These are phyloP conservation scores for Rhizopogon salebrosus DNA, from an alignment of 768 basidiomycete species.

Conservation along the genomic window DNA sequence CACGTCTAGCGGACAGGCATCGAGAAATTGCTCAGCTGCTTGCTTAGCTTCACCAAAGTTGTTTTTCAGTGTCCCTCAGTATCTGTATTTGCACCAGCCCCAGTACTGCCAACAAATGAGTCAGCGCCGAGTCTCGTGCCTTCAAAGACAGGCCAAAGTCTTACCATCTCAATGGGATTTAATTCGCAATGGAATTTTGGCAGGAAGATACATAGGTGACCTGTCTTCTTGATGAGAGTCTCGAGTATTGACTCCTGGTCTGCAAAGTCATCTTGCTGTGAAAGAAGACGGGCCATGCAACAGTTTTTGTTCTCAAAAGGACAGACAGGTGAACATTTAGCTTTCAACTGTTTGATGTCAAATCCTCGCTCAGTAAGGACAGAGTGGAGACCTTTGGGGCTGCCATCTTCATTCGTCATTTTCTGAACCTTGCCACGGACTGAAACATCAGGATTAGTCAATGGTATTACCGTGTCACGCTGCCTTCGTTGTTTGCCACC, in stretches of 20 bases:
- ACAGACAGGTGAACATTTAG: constrained; percentile 34
- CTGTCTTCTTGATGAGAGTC: constrained; percentile 21
- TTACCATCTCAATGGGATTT: constrained; percentile 42
- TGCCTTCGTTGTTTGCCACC: constrained; percentile 31
- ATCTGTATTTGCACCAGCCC: constrained; percentile 16
- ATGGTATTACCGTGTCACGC: constrained; percentile 28
- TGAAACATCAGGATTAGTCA: constrained; percentile 24
- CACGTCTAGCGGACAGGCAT: constrained; percentile 31
- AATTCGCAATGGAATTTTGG: constrained; percentile 44
- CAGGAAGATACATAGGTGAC: constrained; percentile 35
- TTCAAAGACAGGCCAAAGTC: constrained; percentile 6
- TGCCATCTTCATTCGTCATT: constrained; percentile 28
- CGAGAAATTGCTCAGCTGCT: constrained; percentile 18
- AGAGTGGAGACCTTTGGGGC: constrained; percentile 29
- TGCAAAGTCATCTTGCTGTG: constrained; percentile 35
- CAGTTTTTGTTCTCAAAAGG: constrained; percentile 27
- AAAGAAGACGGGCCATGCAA: constrained; percentile 33
- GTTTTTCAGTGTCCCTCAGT: constrained; percentile 10
- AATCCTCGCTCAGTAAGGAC: constrained; percentile 37
- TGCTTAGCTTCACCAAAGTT: constrained; percentile 29
- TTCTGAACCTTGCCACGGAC: constrained; percentile 25
- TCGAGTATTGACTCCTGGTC: constrained; percentile 32
- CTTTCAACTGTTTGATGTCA: constrained; percentile 23
- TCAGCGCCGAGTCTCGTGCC: background rate
- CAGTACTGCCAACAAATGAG: constrained; percentile 9